phyloP scores from a whole-genome alignment of 2,329 filamentous ascomycete species.

The Paracamarosporium sp. region DNA sequence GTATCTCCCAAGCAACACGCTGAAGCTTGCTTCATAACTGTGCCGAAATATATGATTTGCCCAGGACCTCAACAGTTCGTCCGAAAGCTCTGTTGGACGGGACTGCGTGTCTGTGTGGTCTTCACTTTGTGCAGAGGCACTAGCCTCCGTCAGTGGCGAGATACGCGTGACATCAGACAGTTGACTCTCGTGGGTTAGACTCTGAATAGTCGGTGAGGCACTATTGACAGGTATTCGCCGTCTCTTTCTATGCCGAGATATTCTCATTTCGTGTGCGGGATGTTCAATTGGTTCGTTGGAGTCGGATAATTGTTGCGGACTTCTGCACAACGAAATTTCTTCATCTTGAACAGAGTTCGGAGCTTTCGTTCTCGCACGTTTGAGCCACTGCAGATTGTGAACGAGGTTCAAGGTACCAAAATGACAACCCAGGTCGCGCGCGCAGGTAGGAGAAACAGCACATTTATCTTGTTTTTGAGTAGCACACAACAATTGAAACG shows the following conservation, averaged over 20 bases:
- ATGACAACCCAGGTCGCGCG: neutral
- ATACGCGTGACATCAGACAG: neutral
- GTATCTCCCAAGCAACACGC: conserved; percentile 11
- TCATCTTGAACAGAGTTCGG: neutral
- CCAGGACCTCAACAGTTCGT: neutral
- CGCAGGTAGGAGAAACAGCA: no score
- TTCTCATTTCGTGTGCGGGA: neutral
- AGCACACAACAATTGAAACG: neutral
- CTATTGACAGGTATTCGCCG: neutral
- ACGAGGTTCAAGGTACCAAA: neutral
- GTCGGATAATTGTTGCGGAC: neutral
- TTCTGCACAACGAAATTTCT: neutral
- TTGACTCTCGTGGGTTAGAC: no score
- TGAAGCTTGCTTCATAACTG: conserved; percentile 13
- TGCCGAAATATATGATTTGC: conserved; percentile 11
- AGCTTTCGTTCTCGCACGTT: neutral
- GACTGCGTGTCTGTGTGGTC: neutral
- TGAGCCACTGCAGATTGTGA: neutral
- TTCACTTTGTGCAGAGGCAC: neutral
- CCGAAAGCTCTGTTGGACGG: neutral
- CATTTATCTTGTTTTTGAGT: no score
- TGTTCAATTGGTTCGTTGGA: neutral
- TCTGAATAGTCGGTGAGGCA: no score
- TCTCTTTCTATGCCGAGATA: neutral
- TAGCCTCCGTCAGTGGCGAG: neutral